Evolutionary conservation across 768 basidiomycete genomes (phyloP), one percentile per base, ranked within the genome.

Genomic region (Leccinum arenicola): DNA sequence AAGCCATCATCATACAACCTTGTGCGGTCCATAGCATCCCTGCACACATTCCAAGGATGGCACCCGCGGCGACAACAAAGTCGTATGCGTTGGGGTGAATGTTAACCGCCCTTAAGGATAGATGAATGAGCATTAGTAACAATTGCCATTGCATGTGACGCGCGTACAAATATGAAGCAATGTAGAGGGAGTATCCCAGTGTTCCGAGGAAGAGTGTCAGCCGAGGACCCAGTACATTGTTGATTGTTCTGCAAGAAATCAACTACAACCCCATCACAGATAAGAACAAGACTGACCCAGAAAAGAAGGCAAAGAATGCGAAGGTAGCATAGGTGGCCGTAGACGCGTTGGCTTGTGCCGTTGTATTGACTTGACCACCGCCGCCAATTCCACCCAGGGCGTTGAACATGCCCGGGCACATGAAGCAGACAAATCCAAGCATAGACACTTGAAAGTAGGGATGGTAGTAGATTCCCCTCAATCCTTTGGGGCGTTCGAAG

Each of bases 1-100:
- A 93, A 5, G 89, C 84, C 72, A 94, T 74, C 85, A 93, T 92
- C 59, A 93, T 75, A 17, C 84, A 86, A n/a, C 90, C 92, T 66
- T 93, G 91, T 0, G 90, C 88, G 1, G 90, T 87, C 91, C 91
- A 93, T 8, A 93, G 75, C 48, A 93, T 67, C 15, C 79, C 82
- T 14, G 83, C 91, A 66, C 87, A 89, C 52, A 91, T 61, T 17
- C 91, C 91, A 17, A 92, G 84, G 56, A 89, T 66, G 40, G 87
- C 86, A 19, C 91, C 91, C 3, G 89, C 79, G 17, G 77, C 82
- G 62, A 93, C 83, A 48, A 89, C 84, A 68, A 92, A 93, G 31
- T 75, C 76, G 35, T 79, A 78, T 9, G 84, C 83, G 21, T 76
- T 67, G 8, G 80, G 77, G 64, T 91, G 87, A 36, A 91, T 87